Evolutionary conservation across 2,329 filamentous ascomycete genomes (phyloP).

Genomic region (Sphaerulina vaccinii): DNA sequence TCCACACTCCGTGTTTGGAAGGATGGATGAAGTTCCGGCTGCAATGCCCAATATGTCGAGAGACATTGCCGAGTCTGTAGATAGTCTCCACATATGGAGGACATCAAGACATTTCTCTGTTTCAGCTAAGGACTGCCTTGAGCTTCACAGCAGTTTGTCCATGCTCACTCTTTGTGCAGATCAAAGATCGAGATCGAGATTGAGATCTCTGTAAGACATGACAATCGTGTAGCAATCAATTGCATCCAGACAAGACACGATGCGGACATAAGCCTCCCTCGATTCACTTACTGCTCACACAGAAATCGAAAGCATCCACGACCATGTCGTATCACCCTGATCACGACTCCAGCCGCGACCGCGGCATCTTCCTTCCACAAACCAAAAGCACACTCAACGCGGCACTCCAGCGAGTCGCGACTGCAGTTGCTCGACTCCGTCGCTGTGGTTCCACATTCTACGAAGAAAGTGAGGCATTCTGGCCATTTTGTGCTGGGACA

Average conservation of each 20-base stretch:
- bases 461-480: constrained; percentile 18
- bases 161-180: not conserved
- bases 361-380: not conserved
- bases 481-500: constrained; percentile 23
- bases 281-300: not conserved
- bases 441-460: constrained; percentile 17
- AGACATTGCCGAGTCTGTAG: constrained; percentile 79
- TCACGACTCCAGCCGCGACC: not conserved
- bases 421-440: constrained; percentile 19
- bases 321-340: not conserved
- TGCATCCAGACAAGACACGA: not conserved
- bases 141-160: no score
- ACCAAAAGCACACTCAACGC: constrained; percentile 8
- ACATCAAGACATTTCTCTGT: not conserved
- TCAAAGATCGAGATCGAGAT: not conserved
- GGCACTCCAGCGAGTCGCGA: constrained; percentile 16
- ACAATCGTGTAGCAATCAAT: not conserved
- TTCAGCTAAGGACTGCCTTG: not conserved
- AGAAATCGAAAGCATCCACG: not conserved
- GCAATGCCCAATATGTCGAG: constrained; percentile 93
- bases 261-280: no score
- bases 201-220: not conserved
- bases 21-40: constrained; percentile 93
- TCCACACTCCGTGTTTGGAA: constrained; percentile 87
- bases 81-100: not conserved